Evolutionary conservation across 1,284 basidiomycete species (phyloP), one percentile per base, ranked within the genome.

Genomic region (Pseudozyma sp.): DNA sequence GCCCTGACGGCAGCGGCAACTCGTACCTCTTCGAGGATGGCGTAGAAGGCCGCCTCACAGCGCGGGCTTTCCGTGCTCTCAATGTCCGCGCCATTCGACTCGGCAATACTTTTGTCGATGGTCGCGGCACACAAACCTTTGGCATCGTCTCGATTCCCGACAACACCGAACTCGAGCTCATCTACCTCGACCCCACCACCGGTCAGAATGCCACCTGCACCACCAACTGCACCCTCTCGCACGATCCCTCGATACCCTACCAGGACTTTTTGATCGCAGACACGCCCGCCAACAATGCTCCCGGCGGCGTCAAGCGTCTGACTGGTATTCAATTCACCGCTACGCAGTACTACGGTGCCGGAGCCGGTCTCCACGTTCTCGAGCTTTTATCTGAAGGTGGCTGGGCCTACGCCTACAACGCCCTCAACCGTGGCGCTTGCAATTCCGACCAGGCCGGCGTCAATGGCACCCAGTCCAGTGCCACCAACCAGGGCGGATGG

Each of bases 371-470:
- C 52, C 93, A 96, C 85, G 87, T 97, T 56, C 85, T 98, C 43
- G 93, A 98, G 84, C 87, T 98, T 9, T 90, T 99, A 12, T 95
- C 94, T 0, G 91, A 92, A 10, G 96, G 96, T 70, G 76, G 77
- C 31, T 77, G 65, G 60, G 76, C 81, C 16, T 81, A 77, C 60
- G 81, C 82, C 34, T 80, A 81, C 75, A 66, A 78, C 40, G 76
- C 72, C 16, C 70, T 80, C 57, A 84, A 84, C 67, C 77, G 77
- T 13, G 76, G 67, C 40, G 56, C 45, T 12, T 81, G 78, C 55
- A 57, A 58, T 48, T 83, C 81, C 25, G 38, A 58, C 16, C 70
- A 70, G 54, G 52, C 58, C 42, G 75, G 81, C 51, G 78, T 78
- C 64, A 76, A 78, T 56, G 72, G 74, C 18, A 77, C 76, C 43